phyloP scores from a whole-genome alignment of 1,284 basidiomycete species.

The Trichosporon sp. region DNA sequence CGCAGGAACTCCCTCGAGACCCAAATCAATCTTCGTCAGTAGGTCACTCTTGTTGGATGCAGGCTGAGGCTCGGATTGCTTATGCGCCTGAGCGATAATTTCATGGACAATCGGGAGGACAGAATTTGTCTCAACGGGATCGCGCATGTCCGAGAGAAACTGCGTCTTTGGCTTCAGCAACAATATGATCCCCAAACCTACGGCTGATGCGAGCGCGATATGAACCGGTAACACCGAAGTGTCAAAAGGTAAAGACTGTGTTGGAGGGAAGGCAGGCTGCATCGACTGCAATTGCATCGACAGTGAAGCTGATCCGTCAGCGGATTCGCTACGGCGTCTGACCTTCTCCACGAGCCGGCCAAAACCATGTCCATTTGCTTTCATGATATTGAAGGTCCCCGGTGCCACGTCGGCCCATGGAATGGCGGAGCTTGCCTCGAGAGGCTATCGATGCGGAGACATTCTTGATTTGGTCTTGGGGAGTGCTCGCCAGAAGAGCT shows the following conservation, averaged over 20 bases:
- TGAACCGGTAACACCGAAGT: not conserved
- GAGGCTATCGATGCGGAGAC: too few relatives aligned
- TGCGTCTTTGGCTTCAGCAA: not conserved
- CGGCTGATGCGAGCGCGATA: conserved; percentile 18
- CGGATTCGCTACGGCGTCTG: too few relatives aligned
- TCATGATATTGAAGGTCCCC: conserved; percentile 1
- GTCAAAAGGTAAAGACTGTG: not conserved
- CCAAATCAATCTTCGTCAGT: not conserved
- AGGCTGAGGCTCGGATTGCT: not conserved
- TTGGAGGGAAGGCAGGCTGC: not conserved
- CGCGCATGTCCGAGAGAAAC: conserved; percentile 7
- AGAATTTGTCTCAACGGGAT: conserved; percentile 6
- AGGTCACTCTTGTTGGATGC: not conserved
- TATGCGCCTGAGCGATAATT: conserved; percentile 14
- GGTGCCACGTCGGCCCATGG: not conserved
- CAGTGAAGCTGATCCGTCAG: not conserved
- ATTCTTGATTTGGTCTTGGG: too few relatives aligned
- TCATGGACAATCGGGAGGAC: conserved; percentile 9
- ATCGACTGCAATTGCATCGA: not conserved
- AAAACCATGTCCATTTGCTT: conserved; percentile 9
- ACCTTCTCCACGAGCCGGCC: not conserved
- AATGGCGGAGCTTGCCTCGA: too few relatives aligned
- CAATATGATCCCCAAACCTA: not conserved
- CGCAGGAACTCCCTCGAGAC: not conserved
- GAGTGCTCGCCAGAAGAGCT: not conserved